Conservation (phyloP, 495 filamentous ascomycete species). For the Astrothelium macrocarpum region DNA sequence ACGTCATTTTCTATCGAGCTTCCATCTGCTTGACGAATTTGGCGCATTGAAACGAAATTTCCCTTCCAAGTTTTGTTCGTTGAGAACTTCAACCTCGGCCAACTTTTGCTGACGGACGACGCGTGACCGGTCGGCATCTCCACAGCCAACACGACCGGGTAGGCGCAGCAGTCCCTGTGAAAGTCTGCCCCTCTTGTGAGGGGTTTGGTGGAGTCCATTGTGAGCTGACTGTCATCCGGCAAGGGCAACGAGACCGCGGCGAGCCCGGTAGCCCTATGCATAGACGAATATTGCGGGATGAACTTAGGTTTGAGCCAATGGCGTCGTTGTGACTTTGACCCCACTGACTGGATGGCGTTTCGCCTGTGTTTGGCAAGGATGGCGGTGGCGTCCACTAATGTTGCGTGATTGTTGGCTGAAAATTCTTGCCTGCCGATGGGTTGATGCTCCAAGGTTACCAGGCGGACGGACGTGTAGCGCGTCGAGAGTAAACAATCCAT, state of each 20-base stretch:
- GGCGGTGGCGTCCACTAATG: background rate
- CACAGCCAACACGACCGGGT: background rate
- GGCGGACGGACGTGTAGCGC: background rate
- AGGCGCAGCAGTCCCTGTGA: background rate
- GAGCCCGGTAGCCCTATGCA: constrained; percentile 3
- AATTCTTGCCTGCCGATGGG: background rate
- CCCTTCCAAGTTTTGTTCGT: background rate
- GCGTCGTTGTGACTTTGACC: background rate
- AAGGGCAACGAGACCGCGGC: background rate
- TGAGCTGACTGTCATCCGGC: background rate
- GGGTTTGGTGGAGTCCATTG: background rate
- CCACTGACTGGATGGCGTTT: constrained; percentile 1
- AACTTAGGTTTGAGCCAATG: background rate
- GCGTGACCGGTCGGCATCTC: background rate
- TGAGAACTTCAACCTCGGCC: background rate
- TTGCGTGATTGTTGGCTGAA: background rate
- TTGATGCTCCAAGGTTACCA: background rate
- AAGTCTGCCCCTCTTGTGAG: background rate
- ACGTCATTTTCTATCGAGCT: background rate
- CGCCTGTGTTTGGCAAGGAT: constrained; percentile 4
- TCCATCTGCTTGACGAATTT: background rate
- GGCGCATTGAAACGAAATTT: constrained; percentile 4
- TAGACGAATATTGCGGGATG: background rate
- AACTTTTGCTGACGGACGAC: background rate
- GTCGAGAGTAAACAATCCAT: background rate